Evolutionary conservation across 768 basidiomycete genomes (phyloP), one percentile per base, ranked within the genome.

Genomic region (Amanita thiersii): DNA sequence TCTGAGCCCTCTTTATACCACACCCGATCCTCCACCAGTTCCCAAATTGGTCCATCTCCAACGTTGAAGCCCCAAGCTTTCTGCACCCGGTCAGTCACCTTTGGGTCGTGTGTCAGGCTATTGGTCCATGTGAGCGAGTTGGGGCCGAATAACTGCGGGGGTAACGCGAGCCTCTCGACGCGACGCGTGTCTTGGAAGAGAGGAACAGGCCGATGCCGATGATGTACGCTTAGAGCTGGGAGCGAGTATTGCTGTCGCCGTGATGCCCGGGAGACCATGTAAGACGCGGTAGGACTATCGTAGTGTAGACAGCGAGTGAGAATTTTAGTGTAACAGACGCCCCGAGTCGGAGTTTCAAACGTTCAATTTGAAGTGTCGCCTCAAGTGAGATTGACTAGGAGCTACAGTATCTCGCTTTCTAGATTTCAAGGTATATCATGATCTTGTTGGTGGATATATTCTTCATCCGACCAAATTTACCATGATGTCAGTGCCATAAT

Each of bases 21-120:
- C 1, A 72, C 75, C 37, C 85, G 60, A 48, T 91, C 88, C 53
- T 91, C 88, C 31, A 73, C 59, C 25, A 88, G 57, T 45, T 88
- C 81, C 86, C 86, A 90, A 4, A 86, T 51, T 1, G 86, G 85
- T 0, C 88, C 87, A 2, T 75, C 56, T 3, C 86, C 85, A 10
- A 84, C 73, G 48, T 84, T 86, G 51, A 73, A 77, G 0, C 81
- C 77, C 81, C 79, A 85, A 0, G 81, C 66, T 51, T 79, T 85
- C 50, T 70, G 78, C 6, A 83, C 59, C n/a, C 81, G 68, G 37
- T 73, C 71, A 1, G 66, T 67, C 29, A 81, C 60, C 21, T 62
- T 63, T 1, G 61, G 45, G 38, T 63, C 63, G 36, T 72, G 56
- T 0, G 76, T 77, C 54, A 77, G 77, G 37, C 69, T 70, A 45